These are phyloP conservation scores for Pythium apleroticum DNA, from an alignment of 352 stramenopile species.

Conservation along the genomic window DNA sequence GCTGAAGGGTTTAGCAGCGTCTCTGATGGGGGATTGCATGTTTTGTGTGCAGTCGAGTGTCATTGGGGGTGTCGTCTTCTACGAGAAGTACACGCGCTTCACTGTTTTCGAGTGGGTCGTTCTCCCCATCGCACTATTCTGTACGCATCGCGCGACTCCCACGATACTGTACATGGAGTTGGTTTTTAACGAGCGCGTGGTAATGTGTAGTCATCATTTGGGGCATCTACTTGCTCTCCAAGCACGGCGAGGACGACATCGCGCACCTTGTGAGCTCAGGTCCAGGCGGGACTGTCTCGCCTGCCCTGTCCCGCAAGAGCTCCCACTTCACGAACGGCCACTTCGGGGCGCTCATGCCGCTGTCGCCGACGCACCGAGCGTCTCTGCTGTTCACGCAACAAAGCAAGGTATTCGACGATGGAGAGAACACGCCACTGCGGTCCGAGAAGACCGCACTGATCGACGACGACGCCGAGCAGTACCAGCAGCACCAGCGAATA, in stretches of 20 bases:
- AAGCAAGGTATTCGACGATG: slow-evolving; percentile 54
- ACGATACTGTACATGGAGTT: too few relatives aligned
- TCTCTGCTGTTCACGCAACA: slow-evolving; percentile 37
- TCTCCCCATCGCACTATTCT: slow-evolving; percentile 68
- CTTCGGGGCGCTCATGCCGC: slow-evolving; percentile 80
- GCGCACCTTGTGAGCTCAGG: slow-evolving; percentile 28
- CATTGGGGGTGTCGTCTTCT: slow-evolving; percentile 82
- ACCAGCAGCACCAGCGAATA: slow-evolving; percentile 28
- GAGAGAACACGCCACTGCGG: slow-evolving; percentile 39
- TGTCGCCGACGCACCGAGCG: slow-evolving; percentile 57
- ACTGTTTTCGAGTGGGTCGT: slow-evolving; percentile 81
- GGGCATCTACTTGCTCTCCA: slow-evolving; percentile 81
- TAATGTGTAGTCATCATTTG: slow-evolving; percentile 68
- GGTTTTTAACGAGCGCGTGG: neutral
- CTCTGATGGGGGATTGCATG: too few relatives aligned
- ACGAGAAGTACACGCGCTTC: slow-evolving; percentile 82
- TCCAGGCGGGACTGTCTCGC: slow-evolving; percentile 26
- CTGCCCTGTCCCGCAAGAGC: slow-evolving; percentile 32
- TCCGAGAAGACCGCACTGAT: slow-evolving; percentile 32
- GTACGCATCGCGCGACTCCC: slow-evolving; percentile 35
- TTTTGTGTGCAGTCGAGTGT: slow-evolving; percentile 70
- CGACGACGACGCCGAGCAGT: slow-evolving; percentile 27
- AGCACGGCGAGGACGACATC: slow-evolving; percentile 64
- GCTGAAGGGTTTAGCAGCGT: too few relatives aligned
- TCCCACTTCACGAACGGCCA: slow-evolving; percentile 63